Base-by-base conservation (phyloP, 768 basidiomycete species). In the Postia placenta region DNA sequence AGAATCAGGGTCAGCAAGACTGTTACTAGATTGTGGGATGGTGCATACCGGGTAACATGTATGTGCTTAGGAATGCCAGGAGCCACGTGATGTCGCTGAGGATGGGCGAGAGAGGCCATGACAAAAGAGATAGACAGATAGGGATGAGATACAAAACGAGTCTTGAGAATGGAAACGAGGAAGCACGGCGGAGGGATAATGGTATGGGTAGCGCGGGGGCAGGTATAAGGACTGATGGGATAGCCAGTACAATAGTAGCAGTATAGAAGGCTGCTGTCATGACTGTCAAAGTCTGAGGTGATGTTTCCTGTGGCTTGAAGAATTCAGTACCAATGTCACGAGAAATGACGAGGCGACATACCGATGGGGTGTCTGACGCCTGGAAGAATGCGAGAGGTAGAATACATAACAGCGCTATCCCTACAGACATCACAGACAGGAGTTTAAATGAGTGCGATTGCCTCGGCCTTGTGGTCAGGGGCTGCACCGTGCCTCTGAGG, bases 211-310 rank as follows among this genome's bases (percentile, higher is more conserved):
- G 66, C 0, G 76, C 61, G 4, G 80, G 83, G 4, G 71, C 69
- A 7, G 81, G 78, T 46, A 81, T 67, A 42, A 87, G 60, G 51
- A 85, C 59, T 9, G 75, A 70, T 1, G 87, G 85, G 20, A 82
- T 74, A 26, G 76, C 76, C 11, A 83, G 66, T 14, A 80, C 64
- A 22, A 89, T 76, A 3, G 76, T 78, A 3, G 69, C 52, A 12
- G 78, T 70, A 41, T 75, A 71, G 5, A 83, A 68, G 6, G 72
- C 53, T 3, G 72, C 68, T 7, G 74, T 68, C 45, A 68, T 60
- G 2, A 67, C 56, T 42, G 69, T 63, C 22, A 70, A 56, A 42
- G 55, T 58, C n/a, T 55, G 19, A 12, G 55, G 42, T 11, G 65
- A 50, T 11, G 55, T 46, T 37, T 65, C 60, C 67, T 69, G 48